Evolutionary conservation across 805 yeast species (phyloP).

Genomic region (Kazachstania martiniae): DNA sequence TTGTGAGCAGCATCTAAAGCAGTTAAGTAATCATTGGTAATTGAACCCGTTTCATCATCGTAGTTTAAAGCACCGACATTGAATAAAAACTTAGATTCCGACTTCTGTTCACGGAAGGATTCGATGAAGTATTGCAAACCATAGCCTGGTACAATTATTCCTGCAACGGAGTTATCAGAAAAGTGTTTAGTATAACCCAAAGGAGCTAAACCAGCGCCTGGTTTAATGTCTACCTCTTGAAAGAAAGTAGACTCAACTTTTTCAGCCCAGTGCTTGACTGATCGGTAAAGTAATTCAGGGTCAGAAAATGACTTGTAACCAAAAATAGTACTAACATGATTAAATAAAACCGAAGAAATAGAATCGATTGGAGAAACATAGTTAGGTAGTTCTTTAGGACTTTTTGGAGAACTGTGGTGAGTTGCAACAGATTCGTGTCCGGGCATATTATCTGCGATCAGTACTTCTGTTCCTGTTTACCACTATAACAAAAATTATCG

Average conservation of each 20-base stretch:
- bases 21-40: conserved; percentile 53
- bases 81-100: conserved; percentile 48
- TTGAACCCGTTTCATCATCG: conserved; percentile 38
- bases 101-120: conserved; percentile 32
- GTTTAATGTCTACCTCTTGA: conserved; percentile 52
- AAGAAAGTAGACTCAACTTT: conserved; percentile 13
- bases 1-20: conserved; percentile 52
- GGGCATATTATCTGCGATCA: no score
- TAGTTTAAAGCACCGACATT: conserved; percentile 71
- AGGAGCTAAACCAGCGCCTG: conserved; percentile 75
- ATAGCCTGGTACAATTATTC: conserved; percentile 48
- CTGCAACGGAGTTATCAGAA: conserved; percentile 19
- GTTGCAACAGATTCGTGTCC: no score
- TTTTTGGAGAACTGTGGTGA: conserved; percentile 42
- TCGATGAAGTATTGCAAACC: conserved; percentile 62
- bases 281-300: conserved; percentile 47
- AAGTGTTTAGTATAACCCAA: conserved; percentile 47
- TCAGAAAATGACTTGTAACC: conserved; percentile 61
- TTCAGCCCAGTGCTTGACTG: conserved; percentile 47
- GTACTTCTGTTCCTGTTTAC: no score
- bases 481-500: no score
- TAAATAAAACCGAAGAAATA: conserved; percentile 41
- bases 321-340: conserved; percentile 45
- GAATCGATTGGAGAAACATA: conserved; percentile 47
- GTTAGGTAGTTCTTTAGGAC: conserved; percentile 39